These are phyloP conservation scores for Suhomyces atakaporum DNA, from an alignment of 1,139 yeast species.

Conservation along the genomic window DNA sequence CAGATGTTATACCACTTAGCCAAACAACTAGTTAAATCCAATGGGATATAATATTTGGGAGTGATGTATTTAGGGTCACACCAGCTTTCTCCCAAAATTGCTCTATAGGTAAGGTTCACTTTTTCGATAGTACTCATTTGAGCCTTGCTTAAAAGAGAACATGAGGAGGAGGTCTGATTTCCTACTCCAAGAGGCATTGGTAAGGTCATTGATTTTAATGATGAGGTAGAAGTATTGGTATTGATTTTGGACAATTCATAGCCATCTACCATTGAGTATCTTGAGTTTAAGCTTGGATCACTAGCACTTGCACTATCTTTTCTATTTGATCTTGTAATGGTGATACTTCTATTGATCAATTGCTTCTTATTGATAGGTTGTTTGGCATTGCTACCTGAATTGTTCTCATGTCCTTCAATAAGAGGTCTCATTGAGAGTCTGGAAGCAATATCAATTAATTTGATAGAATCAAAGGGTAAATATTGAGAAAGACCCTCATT, in stretches of 20 bases:
- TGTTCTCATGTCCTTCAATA: constrained; percentile 24
- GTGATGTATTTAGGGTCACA: constrained; percentile 33
- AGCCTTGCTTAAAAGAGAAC: constrained; percentile 37
- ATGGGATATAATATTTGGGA: constrained; percentile 29
- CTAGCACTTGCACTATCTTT: constrained; percentile 23
- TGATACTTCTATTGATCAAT: constrained; percentile 49
- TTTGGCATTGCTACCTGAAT: constrained; percentile 10
- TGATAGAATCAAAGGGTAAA: constrained; percentile 66
- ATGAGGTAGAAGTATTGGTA: constrained; percentile 43
- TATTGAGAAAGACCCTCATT: constrained; percentile 64
- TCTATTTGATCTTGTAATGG: constrained; percentile 32
- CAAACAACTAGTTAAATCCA: constrained; percentile 30
- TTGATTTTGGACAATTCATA: constrained; percentile 51
- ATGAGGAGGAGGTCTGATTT: constrained; percentile 42
- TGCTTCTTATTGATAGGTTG: constrained; percentile 24
- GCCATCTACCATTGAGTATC: constrained; percentile 53
- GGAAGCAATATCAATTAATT: constrained; percentile 62
- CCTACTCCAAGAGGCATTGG: constrained; percentile 49
- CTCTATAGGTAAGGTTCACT: constrained; percentile 50
- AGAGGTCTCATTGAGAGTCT: constrained; percentile 45
- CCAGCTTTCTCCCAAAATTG: constrained; percentile 55
- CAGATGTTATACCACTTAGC: constrained; percentile 43
- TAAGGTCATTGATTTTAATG: constrained; percentile 40
- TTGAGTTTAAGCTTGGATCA: constrained; percentile 27
- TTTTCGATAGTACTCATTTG: constrained; percentile 48